Conservation (phyloP, 192 early-diverging fungal genomes). For the Spizellomyces punctatus region DNA sequence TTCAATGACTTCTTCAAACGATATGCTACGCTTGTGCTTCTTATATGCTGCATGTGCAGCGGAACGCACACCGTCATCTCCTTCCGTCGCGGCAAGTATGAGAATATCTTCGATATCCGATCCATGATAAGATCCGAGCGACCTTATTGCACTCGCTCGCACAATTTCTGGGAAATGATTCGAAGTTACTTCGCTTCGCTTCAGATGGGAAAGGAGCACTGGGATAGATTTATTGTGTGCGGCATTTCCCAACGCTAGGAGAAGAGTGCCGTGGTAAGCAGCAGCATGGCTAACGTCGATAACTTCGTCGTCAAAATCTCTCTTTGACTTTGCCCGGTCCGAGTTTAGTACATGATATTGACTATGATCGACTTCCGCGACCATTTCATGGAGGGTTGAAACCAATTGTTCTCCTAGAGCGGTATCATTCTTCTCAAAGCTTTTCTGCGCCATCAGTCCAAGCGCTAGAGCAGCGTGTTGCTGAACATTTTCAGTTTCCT, state of each 20-base stretch:
- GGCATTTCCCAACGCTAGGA: constrained; percentile 4
- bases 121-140: constrained; percentile 2
- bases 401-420: background rate
- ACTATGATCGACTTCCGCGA: background rate
- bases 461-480: background rate
- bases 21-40: background rate
- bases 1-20: background rate
- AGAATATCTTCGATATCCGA: background rate
- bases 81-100: background rate
- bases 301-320: background rate
- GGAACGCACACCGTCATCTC: background rate
- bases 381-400: background rate
- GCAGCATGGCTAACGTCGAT: background rate
- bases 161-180: constrained; percentile 3
- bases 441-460: background rate
- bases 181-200: background rate
- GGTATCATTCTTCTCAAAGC: background rate
- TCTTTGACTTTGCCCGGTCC: background rate
- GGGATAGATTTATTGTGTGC: constrained; percentile 4
- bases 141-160: background rate
- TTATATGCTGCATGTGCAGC: background rate
- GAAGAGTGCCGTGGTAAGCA: background rate
- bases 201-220: background rate
- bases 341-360: background rate
- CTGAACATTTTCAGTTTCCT: constrained; percentile 9